Base-by-base conservation (phyloP, 148 eudicot genomes). In the Fagopyrum tataricum region DNA sequence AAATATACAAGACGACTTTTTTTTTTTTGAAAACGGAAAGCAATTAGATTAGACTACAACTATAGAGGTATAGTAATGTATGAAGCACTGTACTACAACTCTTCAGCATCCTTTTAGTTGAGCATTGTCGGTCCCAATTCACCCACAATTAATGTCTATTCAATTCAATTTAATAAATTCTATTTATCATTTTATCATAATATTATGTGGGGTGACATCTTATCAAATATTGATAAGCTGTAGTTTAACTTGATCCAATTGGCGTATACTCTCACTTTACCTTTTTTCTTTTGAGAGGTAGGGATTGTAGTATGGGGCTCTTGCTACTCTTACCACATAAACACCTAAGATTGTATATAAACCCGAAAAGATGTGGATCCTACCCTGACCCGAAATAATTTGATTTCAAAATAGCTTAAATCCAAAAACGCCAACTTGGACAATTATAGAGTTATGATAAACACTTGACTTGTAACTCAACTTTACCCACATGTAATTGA, bases 61-160 rank as follows among this genome's bases (percentile, higher is more conserved):
- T n/a, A n/a, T n/a, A n/a, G 43, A 64, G 69, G 69, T 2, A 13
- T 3, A 64, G 44, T 64, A 64, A 64, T 64, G 43, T 4, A 0
- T 4, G 42, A 17, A 9, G 37, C 13, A 61, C 39, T 39, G 4
- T 20, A 20, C 23, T 6, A 55, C 61, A 39, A 64, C 43, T 64
- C 69, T 64, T 39, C 43, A 64, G 39, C 42, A 18, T 17, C 20
- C 42, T 64, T 64, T 31, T 64, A 64, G 69, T 31, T 64, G 43
- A 64, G 14, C 69, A 43, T 64, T 64, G 69, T 64, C 69, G 69
- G 69, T 39, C 69, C 44, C 18, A 18, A 37, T 39, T 39, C 31
- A 61, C 40, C 67, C 42, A 15, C 42, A 26, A 7, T 61, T 24
- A 31, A 64, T 31, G 44, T 64, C 12, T 64, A 1, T 5, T 37